These are phyloP conservation scores for Peronospora belbahrii DNA, from an alignment of 352 stramenopile genomes.

Conservation along the genomic window DNA sequence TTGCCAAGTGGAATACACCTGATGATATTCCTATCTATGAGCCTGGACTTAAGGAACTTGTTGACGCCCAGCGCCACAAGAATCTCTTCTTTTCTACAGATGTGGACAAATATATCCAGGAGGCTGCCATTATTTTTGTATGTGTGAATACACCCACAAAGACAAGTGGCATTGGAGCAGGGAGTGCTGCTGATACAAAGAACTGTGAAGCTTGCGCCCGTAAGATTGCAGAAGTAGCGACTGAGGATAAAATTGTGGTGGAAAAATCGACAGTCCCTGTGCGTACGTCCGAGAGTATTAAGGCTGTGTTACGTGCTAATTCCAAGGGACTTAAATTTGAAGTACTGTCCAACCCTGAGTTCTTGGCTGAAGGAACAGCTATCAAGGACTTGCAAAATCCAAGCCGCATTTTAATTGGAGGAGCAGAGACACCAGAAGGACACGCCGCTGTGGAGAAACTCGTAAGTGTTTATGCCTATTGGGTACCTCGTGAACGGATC, in stretches of 20 bases:
- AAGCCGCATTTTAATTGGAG: conserved; percentile 97
- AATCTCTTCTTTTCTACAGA: conserved; percentile 99
- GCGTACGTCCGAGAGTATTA: conserved; percentile 95
- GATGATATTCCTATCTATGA: conserved; percentile 98
- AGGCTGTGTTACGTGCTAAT: conserved; percentile 92
- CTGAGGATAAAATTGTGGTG: conserved; percentile 95
- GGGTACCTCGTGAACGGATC: conserved; percentile 92
- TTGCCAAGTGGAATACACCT: conserved; percentile 95
- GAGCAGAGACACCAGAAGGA: conserved; percentile 88
- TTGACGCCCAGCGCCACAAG: conserved; percentile 84
- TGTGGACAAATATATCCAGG: conserved; percentile 93
- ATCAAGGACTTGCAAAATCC: conserved; percentile 94
- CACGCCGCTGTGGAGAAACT: conserved; percentile 87
- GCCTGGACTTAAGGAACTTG: conserved; percentile 95
- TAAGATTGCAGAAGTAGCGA: conserved; percentile 95
- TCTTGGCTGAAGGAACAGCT: conserved; percentile 98
- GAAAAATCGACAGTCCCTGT: conserved; percentile 99
- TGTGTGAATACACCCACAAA: conserved; percentile 99
- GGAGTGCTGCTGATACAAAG: conserved; percentile 97
- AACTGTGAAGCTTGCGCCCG: conserved; percentile 98
- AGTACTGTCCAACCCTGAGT: conserved; percentile 99
- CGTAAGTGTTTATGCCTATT: conserved; percentile 96
- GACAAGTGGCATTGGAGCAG: conserved; percentile 93
- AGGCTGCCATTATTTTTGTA: conserved; percentile 99
- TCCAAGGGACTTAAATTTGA: conserved; percentile 92